Evolutionary conservation across 1,284 basidiomycete genomes (phyloP).

Genomic region (Bondarzewia mesenterica): DNA sequence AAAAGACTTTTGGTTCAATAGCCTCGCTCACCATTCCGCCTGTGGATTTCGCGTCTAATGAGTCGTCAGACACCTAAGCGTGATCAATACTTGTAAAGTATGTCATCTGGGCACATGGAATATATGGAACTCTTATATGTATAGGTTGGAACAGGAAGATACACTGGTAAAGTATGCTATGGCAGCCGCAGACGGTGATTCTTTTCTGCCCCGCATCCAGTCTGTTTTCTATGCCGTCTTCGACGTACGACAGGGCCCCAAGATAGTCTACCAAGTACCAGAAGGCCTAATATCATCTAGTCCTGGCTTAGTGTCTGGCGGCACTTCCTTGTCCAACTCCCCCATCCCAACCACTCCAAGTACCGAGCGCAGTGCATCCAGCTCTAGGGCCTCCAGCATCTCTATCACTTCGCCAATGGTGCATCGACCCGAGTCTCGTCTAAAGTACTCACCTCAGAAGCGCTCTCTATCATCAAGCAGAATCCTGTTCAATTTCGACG

Average conservation of each 20-base stretch:
- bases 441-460: constrained; percentile 41
- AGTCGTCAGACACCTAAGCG: too few species aligned
- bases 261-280: constrained; percentile 85
- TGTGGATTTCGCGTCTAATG: too few species aligned
- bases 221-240: constrained; percentile 88
- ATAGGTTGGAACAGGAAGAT: too few species aligned
- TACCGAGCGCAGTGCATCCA: constrained; percentile 27
- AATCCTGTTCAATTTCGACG: constrained; percentile 82
- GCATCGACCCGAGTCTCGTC: constrained; percentile 32
- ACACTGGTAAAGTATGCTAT: too few species aligned
- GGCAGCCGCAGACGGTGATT: constrained; percentile 50
- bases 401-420: constrained; percentile 35
- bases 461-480: constrained; percentile 38
- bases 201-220: constrained; percentile 73
- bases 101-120: too few species aligned
- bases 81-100: too few species aligned
- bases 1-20: too few species aligned
- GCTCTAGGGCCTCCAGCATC: constrained; percentile 31
- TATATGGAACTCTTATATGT: too few species aligned
- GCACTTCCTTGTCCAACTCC: constrained; percentile 25
- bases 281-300: constrained; percentile 64
- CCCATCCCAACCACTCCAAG: constrained; percentile 37
- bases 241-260: constrained; percentile 74
- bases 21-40: too few species aligned
- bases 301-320: constrained; percentile 10